phyloP scores from a whole-genome alignment of 768 basidiomycete species.

The Russula griseocarnosa region DNA sequence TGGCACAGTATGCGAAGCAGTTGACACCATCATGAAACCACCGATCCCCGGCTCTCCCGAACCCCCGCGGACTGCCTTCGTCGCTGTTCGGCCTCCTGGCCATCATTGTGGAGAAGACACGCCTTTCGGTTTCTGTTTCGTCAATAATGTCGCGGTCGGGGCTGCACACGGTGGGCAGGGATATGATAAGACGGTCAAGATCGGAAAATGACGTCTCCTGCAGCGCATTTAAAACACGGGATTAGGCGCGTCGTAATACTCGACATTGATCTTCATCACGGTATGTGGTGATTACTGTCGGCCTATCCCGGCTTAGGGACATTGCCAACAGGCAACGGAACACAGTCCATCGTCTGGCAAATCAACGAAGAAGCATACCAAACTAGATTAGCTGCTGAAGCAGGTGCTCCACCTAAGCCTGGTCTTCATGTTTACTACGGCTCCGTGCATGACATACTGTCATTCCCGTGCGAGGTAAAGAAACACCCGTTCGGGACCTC shows the following conservation, averaged over 20 bases:
- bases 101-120: conserved; percentile 92
- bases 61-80: conserved; percentile 53
- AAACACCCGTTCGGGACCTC: not conserved
- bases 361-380: conserved; percentile 86
- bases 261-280: conserved; percentile 92
- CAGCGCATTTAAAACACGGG: conserved; percentile 77
- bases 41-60: not conserved
- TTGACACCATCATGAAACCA: conserved; percentile 55
- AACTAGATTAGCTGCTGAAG: conserved; percentile 54
- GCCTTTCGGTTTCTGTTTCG: conserved; percentile 91
- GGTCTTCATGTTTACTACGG: conserved; percentile 78
- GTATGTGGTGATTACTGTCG: conserved; percentile 36
- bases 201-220: not conserved
- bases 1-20: conserved; percentile 83
- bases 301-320: not conserved
- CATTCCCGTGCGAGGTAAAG: conserved; percentile 84
- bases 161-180: conserved; percentile 75
- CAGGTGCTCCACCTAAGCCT: conserved; percentile 37
- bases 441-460: conserved; percentile 89
- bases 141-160: conserved; percentile 88
- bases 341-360: conserved; percentile 86
- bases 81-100: conserved; percentile 84
- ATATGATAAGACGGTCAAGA: not conserved
- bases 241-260: conserved; percentile 79
- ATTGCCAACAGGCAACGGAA: conserved; percentile 71